phyloP scores from a whole-genome alignment of 768 basidiomycete genomes.

The Boletus bicolor region DNA sequence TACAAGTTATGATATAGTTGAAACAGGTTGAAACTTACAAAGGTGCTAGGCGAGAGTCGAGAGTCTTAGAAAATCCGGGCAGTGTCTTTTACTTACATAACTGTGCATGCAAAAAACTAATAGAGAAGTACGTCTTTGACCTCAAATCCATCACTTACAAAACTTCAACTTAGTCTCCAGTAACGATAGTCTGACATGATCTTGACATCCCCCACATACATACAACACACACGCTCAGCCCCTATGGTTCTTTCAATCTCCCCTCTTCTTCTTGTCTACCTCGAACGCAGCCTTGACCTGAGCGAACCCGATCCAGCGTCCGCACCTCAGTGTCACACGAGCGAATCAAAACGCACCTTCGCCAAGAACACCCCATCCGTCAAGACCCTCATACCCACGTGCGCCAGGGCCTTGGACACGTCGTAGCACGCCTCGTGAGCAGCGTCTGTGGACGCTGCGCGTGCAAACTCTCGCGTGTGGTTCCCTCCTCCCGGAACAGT shows the following conservation, averaged over 20 bases:
- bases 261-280: conserved; percentile 33
- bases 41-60: no score
- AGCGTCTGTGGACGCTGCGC: conserved; percentile 52
- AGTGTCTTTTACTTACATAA: no score
- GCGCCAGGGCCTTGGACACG: conserved; percentile 69
- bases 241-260: not conserved
- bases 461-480: conserved; percentile 65
- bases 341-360: conserved; percentile 39
- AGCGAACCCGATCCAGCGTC: not conserved
- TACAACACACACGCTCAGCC: not conserved
- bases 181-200: not conserved
- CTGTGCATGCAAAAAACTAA: no score
- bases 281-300: conserved; percentile 49
- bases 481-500: conserved; percentile 69
- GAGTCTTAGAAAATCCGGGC: no score
- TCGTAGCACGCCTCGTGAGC: conserved; percentile 66
- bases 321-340: no score
- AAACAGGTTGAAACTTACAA: no score
- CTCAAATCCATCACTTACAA: not conserved
- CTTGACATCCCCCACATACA: no score
- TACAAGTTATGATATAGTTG: no score
- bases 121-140: not conserved
- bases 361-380: conserved; percentile 60
- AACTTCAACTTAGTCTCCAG: not conserved
- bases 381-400: conserved; percentile 62